A percentile compares a stretch with the other conserved stretches of the same genome.
Evolutionary conservation across 176 grass and related monocot genomes (phyloP).

Genomic region (Chrysopogon serrulatus): DNA sequence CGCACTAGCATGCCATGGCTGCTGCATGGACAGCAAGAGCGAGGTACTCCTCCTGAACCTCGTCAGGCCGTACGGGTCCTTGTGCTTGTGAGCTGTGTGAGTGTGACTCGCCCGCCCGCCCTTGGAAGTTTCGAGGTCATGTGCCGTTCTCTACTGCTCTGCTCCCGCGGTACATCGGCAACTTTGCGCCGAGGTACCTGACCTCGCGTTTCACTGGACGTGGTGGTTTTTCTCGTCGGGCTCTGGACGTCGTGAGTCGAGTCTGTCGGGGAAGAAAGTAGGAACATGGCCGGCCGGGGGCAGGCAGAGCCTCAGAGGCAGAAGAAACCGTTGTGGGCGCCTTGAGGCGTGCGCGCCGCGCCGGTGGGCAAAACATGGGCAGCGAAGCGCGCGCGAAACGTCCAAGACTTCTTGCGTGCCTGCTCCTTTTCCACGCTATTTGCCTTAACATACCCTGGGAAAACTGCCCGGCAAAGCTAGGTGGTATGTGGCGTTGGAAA

Average conservation of each 20-base stretch:
- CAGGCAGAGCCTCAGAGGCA: too few relatives aligned
- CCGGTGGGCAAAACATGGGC: not conserved
- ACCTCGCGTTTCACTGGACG: not conserved
- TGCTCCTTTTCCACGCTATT: not conserved
- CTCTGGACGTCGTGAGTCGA: not conserved
- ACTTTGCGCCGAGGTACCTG: not conserved
- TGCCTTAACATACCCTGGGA: not conserved
- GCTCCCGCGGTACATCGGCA: not conserved
- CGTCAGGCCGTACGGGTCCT: not conserved
- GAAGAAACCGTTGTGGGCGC: not conserved
- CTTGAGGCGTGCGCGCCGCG: conserved; percentile 1
- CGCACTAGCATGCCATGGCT: not conserved
- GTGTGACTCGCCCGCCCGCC: not conserved
- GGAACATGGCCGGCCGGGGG: not conserved
- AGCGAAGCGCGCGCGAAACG: conserved; percentile 3
- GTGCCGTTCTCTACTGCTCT: too few relatives aligned
- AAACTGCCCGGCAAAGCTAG: not conserved
- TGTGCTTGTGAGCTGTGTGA: not conserved
- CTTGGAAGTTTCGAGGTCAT: too few relatives aligned
- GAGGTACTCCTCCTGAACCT: not conserved
- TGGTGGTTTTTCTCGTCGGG: not conserved
- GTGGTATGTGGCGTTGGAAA: not conserved
- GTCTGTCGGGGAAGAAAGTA: not conserved
- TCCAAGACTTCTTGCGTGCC: not conserved
- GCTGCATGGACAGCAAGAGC: not conserved